Evolutionary conservation across 2,329 filamentous ascomycete species (phyloP).

Genomic region (Hymenoscyphus infarciens): DNA sequence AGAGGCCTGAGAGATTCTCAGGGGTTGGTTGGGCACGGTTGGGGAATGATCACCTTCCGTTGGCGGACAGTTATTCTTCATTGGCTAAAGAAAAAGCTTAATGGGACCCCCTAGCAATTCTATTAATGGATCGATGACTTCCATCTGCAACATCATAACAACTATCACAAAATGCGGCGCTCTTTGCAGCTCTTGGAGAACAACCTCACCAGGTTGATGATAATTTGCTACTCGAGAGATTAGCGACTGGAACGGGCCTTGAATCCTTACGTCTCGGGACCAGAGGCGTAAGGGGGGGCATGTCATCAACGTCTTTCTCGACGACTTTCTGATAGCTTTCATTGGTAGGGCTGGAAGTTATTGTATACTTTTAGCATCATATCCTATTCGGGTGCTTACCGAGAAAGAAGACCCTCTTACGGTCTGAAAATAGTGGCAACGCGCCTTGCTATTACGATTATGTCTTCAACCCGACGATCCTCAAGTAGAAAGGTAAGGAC

Average conservation of each 20-base stretch:
- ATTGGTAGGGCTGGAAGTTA: slow-evolving; percentile 1
- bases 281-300: neutral
- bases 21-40: slow-evolving; percentile 5
- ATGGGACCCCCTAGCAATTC: neutral
- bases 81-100: slow-evolving; percentile 11
- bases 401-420: slow-evolving; percentile 4
- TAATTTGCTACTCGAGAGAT: slow-evolving; percentile 9
- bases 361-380: slow-evolving; percentile 11
- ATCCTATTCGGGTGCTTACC: slow-evolving; percentile 10
- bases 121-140: slow-evolving; percentile 6
- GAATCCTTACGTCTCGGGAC: slow-evolving; percentile 3
- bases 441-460: neutral
- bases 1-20: slow-evolving; percentile 1
- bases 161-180: slow-evolving; percentile 5
- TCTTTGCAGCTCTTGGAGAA: slow-evolving; percentile 1
- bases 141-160: slow-evolving; percentile 4
- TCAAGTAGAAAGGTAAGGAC: slow-evolving; percentile 10
- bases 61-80: neutral
- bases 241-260: slow-evolving; percentile 9
- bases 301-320: slow-evolving; percentile 13
- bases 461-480: neutral
- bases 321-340: neutral
- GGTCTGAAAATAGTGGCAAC: slow-evolving; percentile 14
- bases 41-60: slow-evolving; percentile 7
- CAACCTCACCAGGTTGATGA: slow-evolving; percentile 1